Conservation (phyloP, 2,329 filamentous ascomycete species). For the Aspergillus carbonarius region DNA sequence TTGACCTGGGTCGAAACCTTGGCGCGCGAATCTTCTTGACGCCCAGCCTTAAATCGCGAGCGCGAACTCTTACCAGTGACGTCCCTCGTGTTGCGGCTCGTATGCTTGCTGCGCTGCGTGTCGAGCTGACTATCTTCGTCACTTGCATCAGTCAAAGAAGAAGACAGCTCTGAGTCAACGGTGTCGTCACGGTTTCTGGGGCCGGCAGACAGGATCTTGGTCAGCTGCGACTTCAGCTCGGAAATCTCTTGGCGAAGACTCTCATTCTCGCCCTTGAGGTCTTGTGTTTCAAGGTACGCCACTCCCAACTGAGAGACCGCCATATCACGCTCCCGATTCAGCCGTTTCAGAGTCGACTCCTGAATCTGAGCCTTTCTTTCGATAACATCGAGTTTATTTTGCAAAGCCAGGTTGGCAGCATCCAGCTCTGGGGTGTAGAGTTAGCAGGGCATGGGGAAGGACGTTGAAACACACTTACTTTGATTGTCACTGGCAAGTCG, state of each 20-base stretch:
- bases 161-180: slow-evolving; percentile 26
- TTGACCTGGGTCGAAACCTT: slow-evolving; percentile 37
- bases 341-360: slow-evolving; percentile 55
- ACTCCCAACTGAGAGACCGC: slow-evolving; percentile 58
- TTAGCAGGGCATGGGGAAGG: slow-evolving; percentile 22
- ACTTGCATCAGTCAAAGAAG: slow-evolving; percentile 24
- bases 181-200: slow-evolving; percentile 31
- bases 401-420: slow-evolving; percentile 53
- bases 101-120: slow-evolving; percentile 30
- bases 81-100: slow-evolving; percentile 31
- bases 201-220: slow-evolving; percentile 22
- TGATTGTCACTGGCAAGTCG: slow-evolving; percentile 38
- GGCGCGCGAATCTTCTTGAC: slow-evolving; percentile 29
- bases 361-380: slow-evolving; percentile 56
- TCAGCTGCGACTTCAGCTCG: slow-evolving; percentile 38
- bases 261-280: slow-evolving; percentile 44
- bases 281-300: slow-evolving; percentile 54
- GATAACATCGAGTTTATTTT: slow-evolving; percentile 55
- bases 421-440: slow-evolving; percentile 44
- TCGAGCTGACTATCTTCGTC: slow-evolving; percentile 33
- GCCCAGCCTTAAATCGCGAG: slow-evolving; percentile 24
- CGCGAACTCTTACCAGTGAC: slow-evolving; percentile 30
- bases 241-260: slow-evolving; percentile 38
- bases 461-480: slow-evolving; percentile 29
- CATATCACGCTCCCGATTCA: slow-evolving; percentile 58